Percentiles rank a stretch among this genome's conserved stretches.
Conservation (phyloP, 1,284 basidiomycete species). For the Blastosporella zonata region DNA sequence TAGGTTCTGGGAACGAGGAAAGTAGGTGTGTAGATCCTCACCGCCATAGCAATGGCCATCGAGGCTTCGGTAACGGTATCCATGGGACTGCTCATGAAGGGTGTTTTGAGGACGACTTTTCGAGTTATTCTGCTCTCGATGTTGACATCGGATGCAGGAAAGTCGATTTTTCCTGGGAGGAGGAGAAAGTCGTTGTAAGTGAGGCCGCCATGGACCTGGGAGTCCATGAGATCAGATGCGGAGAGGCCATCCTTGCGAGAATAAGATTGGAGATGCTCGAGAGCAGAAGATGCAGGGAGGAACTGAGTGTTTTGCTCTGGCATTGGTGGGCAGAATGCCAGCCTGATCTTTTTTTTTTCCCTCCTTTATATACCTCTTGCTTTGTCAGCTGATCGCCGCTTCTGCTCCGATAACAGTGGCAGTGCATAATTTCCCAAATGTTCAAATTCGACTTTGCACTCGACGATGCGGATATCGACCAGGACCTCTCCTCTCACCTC, state of each 20-base stretch:
- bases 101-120: constrained; percentile 92
- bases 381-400: no score
- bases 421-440: no score
- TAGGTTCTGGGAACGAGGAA: constrained; percentile 21
- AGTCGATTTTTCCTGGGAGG: constrained; percentile 96
- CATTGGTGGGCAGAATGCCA: constrained; percentile 25
- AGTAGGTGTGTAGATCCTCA: constrained; percentile 36
- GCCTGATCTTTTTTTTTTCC: no score
- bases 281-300: constrained; percentile 64
- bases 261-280: constrained; percentile 78
- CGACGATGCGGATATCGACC: constrained; percentile 12
- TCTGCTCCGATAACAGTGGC: no score
- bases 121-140: constrained; percentile 89
- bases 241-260: constrained; percentile 82
- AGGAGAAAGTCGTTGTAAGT: constrained; percentile 96
- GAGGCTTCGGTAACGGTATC: constrained; percentile 98
- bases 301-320: constrained; percentile 25
- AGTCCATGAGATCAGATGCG: constrained; percentile 88
- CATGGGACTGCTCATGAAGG: constrained; percentile 98
- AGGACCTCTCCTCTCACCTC: constrained; percentile 7
- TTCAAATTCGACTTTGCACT: constrained; percentile 17
- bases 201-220: constrained; percentile 84
- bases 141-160: constrained; percentile 78
- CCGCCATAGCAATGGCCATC: constrained; percentile 96
- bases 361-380: no score